phyloP scores from a whole-genome alignment of 2,329 filamentous ascomycete genomes.

The Ustulina deusta region DNA sequence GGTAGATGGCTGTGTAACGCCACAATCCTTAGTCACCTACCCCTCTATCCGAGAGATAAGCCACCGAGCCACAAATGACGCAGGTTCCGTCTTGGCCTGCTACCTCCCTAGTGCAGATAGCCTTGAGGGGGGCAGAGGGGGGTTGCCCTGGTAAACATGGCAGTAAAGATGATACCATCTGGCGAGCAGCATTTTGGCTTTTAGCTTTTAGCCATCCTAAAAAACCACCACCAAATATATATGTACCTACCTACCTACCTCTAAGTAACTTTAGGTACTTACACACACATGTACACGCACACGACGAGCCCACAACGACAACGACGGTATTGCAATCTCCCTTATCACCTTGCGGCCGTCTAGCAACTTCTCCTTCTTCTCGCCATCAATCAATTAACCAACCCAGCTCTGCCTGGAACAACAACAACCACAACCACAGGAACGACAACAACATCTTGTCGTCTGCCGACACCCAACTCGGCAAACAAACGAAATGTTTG shows the following conservation, averaged over 20 bases:
- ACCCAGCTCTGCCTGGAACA: neutral
- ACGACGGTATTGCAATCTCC: constrained; percentile 7
- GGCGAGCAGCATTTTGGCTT: neutral
- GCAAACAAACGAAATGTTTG: constrained; percentile 53
- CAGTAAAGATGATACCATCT: constrained; percentile 16
- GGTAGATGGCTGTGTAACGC: neutral
- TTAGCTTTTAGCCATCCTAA: neutral
- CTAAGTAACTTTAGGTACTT: neutral
- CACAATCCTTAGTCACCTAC: neutral
- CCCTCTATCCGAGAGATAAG: neutral
- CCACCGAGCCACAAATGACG: constrained; percentile 24
- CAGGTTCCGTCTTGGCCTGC: too few species aligned
- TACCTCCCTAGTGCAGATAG: neutral
- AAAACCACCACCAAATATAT: constrained; percentile 3
- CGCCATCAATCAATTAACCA: neutral
- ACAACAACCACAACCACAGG: neutral
- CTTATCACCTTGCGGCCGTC: neutral
- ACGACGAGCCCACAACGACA: neutral
- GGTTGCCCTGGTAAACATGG: constrained; percentile 16
- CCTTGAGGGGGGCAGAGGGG: too few species aligned
- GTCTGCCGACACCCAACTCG: constrained; percentile 2
- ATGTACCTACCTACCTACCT: neutral
- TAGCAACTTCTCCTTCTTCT: neutral
- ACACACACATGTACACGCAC: neutral
- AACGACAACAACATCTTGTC: constrained; percentile 1